Evolutionary conservation across 331 rosid genomes (phyloP).

Genomic region (Acacia concinna): DNA sequence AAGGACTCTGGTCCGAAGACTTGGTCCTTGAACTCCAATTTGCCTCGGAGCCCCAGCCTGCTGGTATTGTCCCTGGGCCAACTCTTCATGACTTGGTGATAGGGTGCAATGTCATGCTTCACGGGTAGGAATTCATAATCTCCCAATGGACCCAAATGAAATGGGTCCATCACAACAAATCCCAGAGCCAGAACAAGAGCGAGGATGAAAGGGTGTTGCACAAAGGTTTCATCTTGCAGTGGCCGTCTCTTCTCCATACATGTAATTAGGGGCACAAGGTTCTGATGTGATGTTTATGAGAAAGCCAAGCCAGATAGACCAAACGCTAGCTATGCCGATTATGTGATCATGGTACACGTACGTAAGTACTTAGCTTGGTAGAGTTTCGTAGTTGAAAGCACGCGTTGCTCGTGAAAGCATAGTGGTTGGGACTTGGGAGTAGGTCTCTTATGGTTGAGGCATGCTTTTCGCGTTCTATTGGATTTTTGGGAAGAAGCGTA

Average conservation of each 20-base stretch:
- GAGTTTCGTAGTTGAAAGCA: slow-evolving; percentile 42
- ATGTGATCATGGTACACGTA: slow-evolving; percentile 17
- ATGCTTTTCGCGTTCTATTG: slow-evolving; percentile 41
- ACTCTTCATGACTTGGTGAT: slow-evolving; percentile 67
- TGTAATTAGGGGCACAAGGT: background rate
- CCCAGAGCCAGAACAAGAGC: slow-evolving; percentile 58
- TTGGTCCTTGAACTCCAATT: slow-evolving; percentile 61
- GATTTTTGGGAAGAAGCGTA: slow-evolving; percentile 22
- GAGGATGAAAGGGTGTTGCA: slow-evolving; percentile 71
- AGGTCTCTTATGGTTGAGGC: slow-evolving; percentile 57
- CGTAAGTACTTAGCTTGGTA: slow-evolving; percentile 21
- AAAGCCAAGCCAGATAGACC: background rate
- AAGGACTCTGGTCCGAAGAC: slow-evolving; percentile 90
- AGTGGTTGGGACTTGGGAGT: slow-evolving; percentile 52
- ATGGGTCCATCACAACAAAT: slow-evolving; percentile 78
- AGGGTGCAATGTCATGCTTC: slow-evolving; percentile 77
- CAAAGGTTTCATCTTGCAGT: slow-evolving; percentile 57
- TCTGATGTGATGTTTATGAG: background rate
- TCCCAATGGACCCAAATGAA: slow-evolving; percentile 70
- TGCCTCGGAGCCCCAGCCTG: slow-evolving; percentile 58
- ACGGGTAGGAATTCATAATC: slow-evolving; percentile 71
- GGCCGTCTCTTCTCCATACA: slow-evolving; percentile 71
- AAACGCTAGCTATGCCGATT: background rate
- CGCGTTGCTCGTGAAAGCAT: slow-evolving; percentile 43
- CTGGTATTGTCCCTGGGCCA: slow-evolving; percentile 89